A percentile compares a stretch with the other conserved stretches of the same genome.
These are phyloP conservation scores for Andrographis paniculata DNA, from an alignment of 305 asterid genomes.

Conservation along the genomic window DNA sequence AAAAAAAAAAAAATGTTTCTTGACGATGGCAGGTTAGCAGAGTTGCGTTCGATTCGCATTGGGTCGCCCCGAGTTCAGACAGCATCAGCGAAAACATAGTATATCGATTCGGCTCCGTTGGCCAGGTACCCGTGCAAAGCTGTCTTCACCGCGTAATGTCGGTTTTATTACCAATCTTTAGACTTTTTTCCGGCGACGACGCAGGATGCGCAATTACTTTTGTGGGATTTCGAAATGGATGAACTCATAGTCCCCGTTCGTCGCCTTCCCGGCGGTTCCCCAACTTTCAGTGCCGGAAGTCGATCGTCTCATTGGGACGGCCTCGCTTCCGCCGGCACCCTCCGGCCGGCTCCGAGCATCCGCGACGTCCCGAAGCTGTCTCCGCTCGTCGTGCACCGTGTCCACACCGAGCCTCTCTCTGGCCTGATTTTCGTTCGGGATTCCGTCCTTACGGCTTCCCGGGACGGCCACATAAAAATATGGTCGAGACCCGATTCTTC, in stretches of 20 bases:
- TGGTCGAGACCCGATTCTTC: slow-evolving; percentile 77
- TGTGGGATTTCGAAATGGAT: slow-evolving; percentile 97
- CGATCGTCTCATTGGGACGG: slow-evolving; percentile 95
- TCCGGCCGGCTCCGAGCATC: slow-evolving; percentile 90
- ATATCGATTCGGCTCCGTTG: slow-evolving; percentile 98
- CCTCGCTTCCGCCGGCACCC: slow-evolving; percentile 61
- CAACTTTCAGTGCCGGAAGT: slow-evolving; percentile 81
- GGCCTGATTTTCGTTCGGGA: slow-evolving; percentile 78
- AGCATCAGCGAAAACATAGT: slow-evolving; percentile 69
- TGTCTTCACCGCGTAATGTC: too few relatives aligned
- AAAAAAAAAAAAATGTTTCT: too few relatives aligned
- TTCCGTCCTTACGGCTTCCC: slow-evolving; percentile 70
- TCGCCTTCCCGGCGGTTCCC: slow-evolving; percentile 90
- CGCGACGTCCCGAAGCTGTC: slow-evolving; percentile 85
- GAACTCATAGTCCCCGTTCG: slow-evolving; percentile 96
- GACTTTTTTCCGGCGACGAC: too few relatives aligned
- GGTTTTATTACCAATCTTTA: too few relatives aligned
- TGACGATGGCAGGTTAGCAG: slow-evolving; percentile 81
- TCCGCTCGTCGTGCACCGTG: slow-evolving; percentile 80
- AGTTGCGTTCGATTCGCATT: slow-evolving; percentile 92
- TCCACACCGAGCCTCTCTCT: slow-evolving; percentile 91
- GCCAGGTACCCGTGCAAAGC: slow-evolving; percentile 50
- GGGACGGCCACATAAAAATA: slow-evolving; percentile 91
- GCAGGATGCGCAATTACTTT: slow-evolving; percentile 92
- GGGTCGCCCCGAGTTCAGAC: slow-evolving; percentile 86